phyloP scores from a whole-genome alignment of 441 rosid genomes.

The Populus trichocarpa region DNA sequence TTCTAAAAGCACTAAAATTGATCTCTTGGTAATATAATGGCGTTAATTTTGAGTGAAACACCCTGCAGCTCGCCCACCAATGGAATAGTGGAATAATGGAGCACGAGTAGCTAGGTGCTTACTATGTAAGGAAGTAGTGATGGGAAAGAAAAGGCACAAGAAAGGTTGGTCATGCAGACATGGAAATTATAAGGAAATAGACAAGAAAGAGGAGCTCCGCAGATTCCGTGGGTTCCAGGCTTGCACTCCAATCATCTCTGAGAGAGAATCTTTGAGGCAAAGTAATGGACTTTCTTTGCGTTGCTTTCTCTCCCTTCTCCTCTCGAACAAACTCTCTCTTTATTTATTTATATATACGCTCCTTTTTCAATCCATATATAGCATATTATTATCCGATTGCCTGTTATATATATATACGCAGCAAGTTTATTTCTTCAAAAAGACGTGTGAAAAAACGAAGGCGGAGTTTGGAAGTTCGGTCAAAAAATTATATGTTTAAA shows the following conservation, averaged over 20 bases:
- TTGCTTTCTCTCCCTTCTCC: background rate
- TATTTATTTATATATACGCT: background rate
- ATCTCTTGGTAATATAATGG: background rate
- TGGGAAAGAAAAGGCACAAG: conserved; percentile 7
- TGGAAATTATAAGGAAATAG: conserved; percentile 2
- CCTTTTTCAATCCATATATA: background rate
- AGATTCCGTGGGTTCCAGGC: conserved; percentile 59
- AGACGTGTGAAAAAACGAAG: background rate
- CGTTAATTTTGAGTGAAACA: background rate
- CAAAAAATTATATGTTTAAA: too few species aligned
- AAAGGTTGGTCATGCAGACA: conserved; percentile 17
- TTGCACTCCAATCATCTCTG: conserved; percentile 47
- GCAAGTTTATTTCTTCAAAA: background rate
- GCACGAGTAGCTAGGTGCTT: background rate
- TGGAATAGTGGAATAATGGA: background rate
- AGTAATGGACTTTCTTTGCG: conserved; percentile 14
- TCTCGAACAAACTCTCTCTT: background rate
- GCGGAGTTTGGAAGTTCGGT: too few species aligned
- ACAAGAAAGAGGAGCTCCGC: conserved; percentile 28
- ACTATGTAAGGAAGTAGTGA: background rate
- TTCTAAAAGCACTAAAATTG: background rate
- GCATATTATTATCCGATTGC: background rate
- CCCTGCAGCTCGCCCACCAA: background rate
- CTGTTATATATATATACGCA: background rate
- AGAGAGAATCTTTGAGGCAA: conserved; percentile 22